Evolutionary conservation across 2,329 filamentous ascomycete genomes (phyloP), one percentile per base, ranked within the genome.

Genomic region (Trichoderma endophyticum): DNA sequence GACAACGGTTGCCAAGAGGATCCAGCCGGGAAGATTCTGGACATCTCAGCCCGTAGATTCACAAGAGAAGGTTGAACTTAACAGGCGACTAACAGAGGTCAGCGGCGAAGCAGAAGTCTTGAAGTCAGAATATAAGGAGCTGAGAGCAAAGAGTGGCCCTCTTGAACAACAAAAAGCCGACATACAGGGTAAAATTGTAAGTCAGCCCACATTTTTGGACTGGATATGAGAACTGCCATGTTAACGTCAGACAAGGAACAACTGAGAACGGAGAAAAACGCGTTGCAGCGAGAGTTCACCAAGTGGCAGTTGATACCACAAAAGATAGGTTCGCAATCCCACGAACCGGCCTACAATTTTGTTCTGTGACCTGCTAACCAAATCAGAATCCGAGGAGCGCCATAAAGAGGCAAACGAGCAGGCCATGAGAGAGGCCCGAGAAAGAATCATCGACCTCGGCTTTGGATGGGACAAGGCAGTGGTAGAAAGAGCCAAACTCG

Each of bases 31-130:
- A 5, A 83, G 79, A 43, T 88, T 88, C 77, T 98, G 96, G 90
- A 94, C 91, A 0, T 90, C 94, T 60, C 90, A 93, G 73, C 91
- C 93, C 3, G 87, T 94, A 7, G 93, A 97, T 78, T 82, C 83
- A 4, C 83, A 88, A 26, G 90, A 88, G 72, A 93, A 92, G 79
- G 81, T 83, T 15, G 86, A 90, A 66, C 79, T 96, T 18, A 84
- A 89, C 72, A 84, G 84, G 18, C 86, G 84, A 7, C 81, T 91
- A 1, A 73, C 76, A 0, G 85, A 88, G 59, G 73, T 85, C 2
- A 75, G 78, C 4, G 77, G 73, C 4, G 81, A 86, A 64, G 73
- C 79, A 15, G 75, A 75, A 0, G 74, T 78, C 12, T 65, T 88
- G 32, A 80, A 77, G 65, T 75, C 76, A 4, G 75, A 83, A 71